Evolutionary conservation across 129 eudicot species (phyloP), one percentile per base, ranked within the genome.

Genomic region (Erigeron canadensis): DNA sequence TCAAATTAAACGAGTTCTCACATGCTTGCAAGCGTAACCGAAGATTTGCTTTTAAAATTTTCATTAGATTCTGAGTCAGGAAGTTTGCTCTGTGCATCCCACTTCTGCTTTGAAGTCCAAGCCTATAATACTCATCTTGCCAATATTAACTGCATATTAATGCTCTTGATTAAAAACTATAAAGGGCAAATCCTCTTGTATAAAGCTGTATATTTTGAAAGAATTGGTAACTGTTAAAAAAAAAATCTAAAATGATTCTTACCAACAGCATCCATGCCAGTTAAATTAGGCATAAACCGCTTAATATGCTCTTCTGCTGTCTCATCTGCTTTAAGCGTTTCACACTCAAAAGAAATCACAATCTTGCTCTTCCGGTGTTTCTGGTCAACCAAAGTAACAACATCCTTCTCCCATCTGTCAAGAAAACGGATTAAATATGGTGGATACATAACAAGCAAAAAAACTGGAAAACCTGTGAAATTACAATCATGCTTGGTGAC

Each of bases 191-290:
- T 8, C 22, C 65, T 28, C 10, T 72, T 72, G 19, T 11, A 22
- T 8, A 37, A 70, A 38, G 12, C 23, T 74, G 46, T 51, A 15
- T 22, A 0, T 41, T 67, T 45, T n/a, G 5, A 22, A 21, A 23
- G 8, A 50, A 47, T 9, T 68, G 48, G 46, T 21, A 23, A 23
- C 21, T 17, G 50, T 60, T 15, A 53, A 13, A 71, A 2, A 37
- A 6, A 63, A n/a, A 48, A 4, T 39, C 28, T 51, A 50, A 50
- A 63, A 63, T 10, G 15, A n/a, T 0, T 19, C 75, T 81, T 84
- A 95, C 99, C 96, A 45, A 95, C 91, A 70, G 99, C 99, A 84
- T 90, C 96, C 86, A 86, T 82, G 81, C 99, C 97, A 48, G 74
- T 81, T 84, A 90, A 77, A 75, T 95, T 90, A 28, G 96, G 97